Base-by-base conservation (phyloP, 75 land plant species). In the Sequoia sempervirens region DNA sequence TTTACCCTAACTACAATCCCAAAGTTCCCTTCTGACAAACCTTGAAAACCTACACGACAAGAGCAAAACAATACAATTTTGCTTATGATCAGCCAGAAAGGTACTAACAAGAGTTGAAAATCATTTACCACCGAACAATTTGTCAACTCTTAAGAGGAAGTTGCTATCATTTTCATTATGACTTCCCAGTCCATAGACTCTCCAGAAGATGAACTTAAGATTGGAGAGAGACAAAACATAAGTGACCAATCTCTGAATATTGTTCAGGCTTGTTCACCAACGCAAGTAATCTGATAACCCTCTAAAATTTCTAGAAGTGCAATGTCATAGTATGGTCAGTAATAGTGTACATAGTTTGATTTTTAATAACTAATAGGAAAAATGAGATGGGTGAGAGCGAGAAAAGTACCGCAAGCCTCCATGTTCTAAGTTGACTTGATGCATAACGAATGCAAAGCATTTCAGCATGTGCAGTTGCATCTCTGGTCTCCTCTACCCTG, bases 381-480 rank as follows among this genome's bases (percentile, higher is more conserved):
- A n/a, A 78, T 23, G 30, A n/a, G 80, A 45, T 45, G 32, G 28
- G 32, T n/a, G 50, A 45, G 45, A 78, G 43, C 32, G 1, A 11
- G 52, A 52, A 2, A 80, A 18, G 56, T 93, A 96, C 98, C 83
- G 92, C 83, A 83, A 96, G 94, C 83, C 99, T 91, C 99, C 99
- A 96, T 61, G 95, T 61, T 26, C 84, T 85, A 37, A 96, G 89
- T 34, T 83, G 45, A 26, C 84, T 90, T 80, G 99, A 94, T 83
- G 97, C 95, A 54, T 88, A 90, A 11, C 99, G 86, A 85, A 96
- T 96, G 70, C 99, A 96, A n/a, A 96, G 86, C 97, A 96, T 93
- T 83, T 96, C 99, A 20, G 99, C 99, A 89, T 96, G 99, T 56
- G 99, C 99, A 81, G 97, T 96, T 47, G 99, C 93, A 84, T 96